phyloP scores from a whole-genome alignment of 768 basidiomycete species.

The Lyophyllum shimeji region DNA sequence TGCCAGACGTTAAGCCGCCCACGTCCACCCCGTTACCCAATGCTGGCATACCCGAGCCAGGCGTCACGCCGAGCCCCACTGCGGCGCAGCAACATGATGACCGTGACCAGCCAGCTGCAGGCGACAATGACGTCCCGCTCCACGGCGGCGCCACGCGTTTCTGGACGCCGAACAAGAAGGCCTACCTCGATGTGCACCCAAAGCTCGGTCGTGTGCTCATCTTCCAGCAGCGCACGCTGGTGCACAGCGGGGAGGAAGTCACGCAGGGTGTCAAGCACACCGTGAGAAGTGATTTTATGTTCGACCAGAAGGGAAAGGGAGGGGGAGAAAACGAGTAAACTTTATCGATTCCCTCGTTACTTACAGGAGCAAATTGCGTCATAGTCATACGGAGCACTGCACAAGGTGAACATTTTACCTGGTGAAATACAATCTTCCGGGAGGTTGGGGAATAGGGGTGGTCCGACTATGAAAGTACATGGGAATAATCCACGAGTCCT shows the following conservation, averaged over 20 bases:
- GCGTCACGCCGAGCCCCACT: too few relatives aligned
- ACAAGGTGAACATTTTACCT: too few relatives aligned
- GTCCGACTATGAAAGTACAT: not conserved
- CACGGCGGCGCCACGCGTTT: constrained; percentile 40
- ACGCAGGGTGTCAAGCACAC: constrained; percentile 36
- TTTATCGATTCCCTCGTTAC: too few relatives aligned
- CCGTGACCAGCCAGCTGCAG: too few relatives aligned
- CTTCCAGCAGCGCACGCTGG: constrained; percentile 40
- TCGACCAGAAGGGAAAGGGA: constrained; percentile 5
- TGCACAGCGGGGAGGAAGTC: constrained; percentile 42
- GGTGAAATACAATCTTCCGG: too few relatives aligned
- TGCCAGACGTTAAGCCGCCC: not conserved
- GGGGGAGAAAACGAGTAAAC: too few relatives aligned
- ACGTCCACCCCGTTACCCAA: not conserved
- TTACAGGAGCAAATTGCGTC: too few relatives aligned
- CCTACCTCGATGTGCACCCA: constrained; percentile 25
- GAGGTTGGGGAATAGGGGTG: too few relatives aligned
- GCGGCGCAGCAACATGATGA: too few relatives aligned
- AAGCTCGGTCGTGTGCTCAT: constrained; percentile 38
- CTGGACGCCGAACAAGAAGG: constrained; percentile 37
- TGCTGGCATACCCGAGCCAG: too few relatives aligned
- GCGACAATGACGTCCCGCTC: constrained; percentile 12
- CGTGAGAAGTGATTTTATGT: constrained; percentile 41
- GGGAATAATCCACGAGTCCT: not conserved
- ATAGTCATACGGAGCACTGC: too few relatives aligned